Conservation (phyloP, 352 stramenopile species). For the Blastocystis hominis region DNA sequence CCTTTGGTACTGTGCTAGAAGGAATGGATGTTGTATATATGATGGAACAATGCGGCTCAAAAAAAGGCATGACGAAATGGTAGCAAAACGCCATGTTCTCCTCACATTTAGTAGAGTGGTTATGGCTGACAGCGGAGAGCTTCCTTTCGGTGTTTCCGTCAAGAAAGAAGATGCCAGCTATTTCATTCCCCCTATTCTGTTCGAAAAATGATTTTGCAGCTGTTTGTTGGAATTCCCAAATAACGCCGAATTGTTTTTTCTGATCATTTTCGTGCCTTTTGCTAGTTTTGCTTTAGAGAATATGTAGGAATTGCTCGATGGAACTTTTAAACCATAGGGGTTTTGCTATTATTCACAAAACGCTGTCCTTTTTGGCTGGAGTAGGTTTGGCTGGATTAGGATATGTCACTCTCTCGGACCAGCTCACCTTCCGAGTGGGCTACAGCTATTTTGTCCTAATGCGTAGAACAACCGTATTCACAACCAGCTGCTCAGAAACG, state of each 20-base stretch:
- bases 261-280: neutral
- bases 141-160: neutral
- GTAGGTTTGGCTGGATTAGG: neutral
- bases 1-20: slow-evolving; percentile 38
- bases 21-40: slow-evolving; percentile 54
- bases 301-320: neutral
- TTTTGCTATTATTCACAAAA: slow-evolving; percentile 41
- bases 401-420: neutral
- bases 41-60: slow-evolving; percentile 11
- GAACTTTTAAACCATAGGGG: neutral
- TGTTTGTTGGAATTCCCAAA: slow-evolving; percentile 1
- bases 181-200: neutral
- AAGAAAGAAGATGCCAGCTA: neutral
- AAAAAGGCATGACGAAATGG: slow-evolving; percentile 8
- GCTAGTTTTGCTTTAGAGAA: neutral
- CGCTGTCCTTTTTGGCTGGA: slow-evolving; percentile 13
- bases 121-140: slow-evolving; percentile 18
- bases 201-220: neutral
- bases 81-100: neutral
- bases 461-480: slow-evolving; percentile 42
- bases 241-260: neutral
- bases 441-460: neutral
- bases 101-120: slow-evolving; percentile 7
- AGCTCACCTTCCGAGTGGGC: neutral
- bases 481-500: neutral